phyloP scores from a whole-genome alignment of 345 rosid genomes.

The Salix udensis region DNA sequence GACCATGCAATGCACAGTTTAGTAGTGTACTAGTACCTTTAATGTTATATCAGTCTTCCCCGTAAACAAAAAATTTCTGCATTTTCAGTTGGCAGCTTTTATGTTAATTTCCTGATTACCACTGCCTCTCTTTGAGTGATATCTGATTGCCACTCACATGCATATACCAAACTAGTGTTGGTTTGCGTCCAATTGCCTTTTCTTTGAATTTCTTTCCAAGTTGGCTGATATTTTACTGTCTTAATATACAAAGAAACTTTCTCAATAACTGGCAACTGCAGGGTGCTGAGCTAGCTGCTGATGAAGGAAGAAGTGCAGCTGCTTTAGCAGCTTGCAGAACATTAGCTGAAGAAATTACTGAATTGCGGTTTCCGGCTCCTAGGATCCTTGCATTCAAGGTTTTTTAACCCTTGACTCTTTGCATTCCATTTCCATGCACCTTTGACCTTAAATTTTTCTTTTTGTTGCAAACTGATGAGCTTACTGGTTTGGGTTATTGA shows the following conservation, averaged over 20 bases:
- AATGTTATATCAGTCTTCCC: not conserved
- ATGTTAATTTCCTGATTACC: not conserved
- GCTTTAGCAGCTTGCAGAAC: slow-evolving; percentile 95
- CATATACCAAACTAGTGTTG: not conserved
- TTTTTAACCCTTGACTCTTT: not conserved
- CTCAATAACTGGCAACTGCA: slow-evolving; percentile 17
- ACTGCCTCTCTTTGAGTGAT: not conserved
- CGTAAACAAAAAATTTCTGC: not conserved
- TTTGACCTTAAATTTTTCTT: not conserved
- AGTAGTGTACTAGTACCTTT: not conserved
- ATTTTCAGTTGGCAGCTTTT: not conserved
- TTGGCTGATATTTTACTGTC: not conserved
- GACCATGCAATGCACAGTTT: not conserved
- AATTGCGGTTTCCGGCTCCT: slow-evolving; percentile 92
- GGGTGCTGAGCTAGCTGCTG: slow-evolving; percentile 93
- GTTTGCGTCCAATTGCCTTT: not conserved
- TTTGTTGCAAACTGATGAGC: not conserved
- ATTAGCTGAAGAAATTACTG: slow-evolving; percentile 90
- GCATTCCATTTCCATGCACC: not conserved
- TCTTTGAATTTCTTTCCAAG: not conserved
- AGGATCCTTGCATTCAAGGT: slow-evolving; percentile 97
- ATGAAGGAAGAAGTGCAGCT: slow-evolving; percentile 83
- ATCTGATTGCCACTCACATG: not conserved
- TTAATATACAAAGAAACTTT: not conserved
- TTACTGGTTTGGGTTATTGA: slow-evolving; percentile 18